Conservation (phyloP, 2,329 filamentous ascomycete species). For the Elsinoe ampelina region DNA sequence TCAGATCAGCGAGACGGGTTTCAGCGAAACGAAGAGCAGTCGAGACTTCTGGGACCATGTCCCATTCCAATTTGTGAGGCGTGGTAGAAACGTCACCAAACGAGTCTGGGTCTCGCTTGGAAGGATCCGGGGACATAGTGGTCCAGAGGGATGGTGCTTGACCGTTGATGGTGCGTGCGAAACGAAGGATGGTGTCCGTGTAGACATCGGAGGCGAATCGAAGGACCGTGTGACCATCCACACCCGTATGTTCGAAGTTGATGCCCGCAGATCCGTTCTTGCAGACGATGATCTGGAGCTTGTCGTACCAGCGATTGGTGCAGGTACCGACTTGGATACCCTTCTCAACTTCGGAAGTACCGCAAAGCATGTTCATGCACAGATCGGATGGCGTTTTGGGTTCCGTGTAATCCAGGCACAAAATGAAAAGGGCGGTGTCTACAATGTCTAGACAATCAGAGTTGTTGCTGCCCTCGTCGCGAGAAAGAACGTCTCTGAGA, state of each 20-base stretch:
- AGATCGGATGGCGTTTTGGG: constrained; percentile 70
- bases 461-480: constrained; percentile 84
- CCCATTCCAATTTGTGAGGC: constrained; percentile 94
- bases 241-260: constrained; percentile 98
- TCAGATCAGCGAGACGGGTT: constrained; percentile 83
- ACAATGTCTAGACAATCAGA: constrained; percentile 93
- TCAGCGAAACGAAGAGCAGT: constrained; percentile 93
- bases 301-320: constrained; percentile 98
- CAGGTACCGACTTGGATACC: constrained; percentile 96
- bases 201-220: constrained; percentile 95
- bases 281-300: constrained; percentile 97
- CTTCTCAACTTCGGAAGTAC: constrained; percentile 80
- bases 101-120: constrained; percentile 80
- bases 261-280: constrained; percentile 97
- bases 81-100: constrained; percentile 91
- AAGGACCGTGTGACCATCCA: constrained; percentile 93
- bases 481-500: constrained; percentile 74
- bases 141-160: constrained; percentile 87
- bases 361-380: constrained; percentile 98
- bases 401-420: constrained; percentile 89
- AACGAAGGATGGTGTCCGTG: constrained; percentile 93
- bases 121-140: constrained; percentile 79
- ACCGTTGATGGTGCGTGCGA: constrained; percentile 90
- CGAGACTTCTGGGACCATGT: constrained; percentile 84
- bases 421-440: constrained; percentile 82